These are phyloP conservation scores for Pleurotus sapidus DNA, from an alignment of 768 basidiomycete genomes.

Conservation along the genomic window DNA sequence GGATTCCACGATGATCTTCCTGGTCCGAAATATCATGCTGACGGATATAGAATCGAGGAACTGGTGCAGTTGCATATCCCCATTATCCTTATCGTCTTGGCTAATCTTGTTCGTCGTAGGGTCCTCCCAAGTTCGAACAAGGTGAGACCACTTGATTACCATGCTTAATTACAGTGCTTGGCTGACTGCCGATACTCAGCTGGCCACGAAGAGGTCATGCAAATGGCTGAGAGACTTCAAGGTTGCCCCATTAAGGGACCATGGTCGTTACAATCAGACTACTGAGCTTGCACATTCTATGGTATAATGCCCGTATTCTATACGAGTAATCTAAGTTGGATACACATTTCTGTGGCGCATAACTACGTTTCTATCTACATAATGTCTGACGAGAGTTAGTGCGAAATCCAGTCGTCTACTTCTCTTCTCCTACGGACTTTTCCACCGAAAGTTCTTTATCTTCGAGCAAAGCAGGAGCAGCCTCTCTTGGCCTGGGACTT, in stretches of 20 bases:
- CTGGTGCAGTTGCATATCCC: conserved; percentile 23
- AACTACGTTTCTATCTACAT: too few relatives aligned
- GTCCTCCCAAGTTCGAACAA: conserved; percentile 33
- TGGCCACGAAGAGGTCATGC: conserved; percentile 39
- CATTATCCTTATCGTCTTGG: background rate
- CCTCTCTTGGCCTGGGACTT: background rate
- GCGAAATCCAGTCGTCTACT: too few relatives aligned
- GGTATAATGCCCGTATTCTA: background rate
- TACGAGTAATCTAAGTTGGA: too few relatives aligned
- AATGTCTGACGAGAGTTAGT: too few relatives aligned
- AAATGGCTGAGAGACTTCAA: conserved; percentile 35
- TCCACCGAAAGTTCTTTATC: too few relatives aligned
- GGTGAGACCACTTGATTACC: conserved; percentile 18
- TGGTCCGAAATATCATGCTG: conserved; percentile 32
- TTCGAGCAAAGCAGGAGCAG: background rate
- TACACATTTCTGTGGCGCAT: too few relatives aligned
- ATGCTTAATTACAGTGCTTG: background rate
- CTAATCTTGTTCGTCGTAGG: conserved; percentile 19
- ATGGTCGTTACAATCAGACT: conserved; percentile 14
- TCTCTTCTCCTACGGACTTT: too few relatives aligned
- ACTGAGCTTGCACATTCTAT: background rate
- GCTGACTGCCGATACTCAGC: conserved; percentile 17
- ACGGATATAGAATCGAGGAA: conserved; percentile 42
- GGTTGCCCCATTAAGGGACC: conserved; percentile 39
- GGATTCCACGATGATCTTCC: conserved; percentile 36